phyloP scores from a whole-genome alignment of 106 monocot genomes.

The Hemerocallis citrina region DNA sequence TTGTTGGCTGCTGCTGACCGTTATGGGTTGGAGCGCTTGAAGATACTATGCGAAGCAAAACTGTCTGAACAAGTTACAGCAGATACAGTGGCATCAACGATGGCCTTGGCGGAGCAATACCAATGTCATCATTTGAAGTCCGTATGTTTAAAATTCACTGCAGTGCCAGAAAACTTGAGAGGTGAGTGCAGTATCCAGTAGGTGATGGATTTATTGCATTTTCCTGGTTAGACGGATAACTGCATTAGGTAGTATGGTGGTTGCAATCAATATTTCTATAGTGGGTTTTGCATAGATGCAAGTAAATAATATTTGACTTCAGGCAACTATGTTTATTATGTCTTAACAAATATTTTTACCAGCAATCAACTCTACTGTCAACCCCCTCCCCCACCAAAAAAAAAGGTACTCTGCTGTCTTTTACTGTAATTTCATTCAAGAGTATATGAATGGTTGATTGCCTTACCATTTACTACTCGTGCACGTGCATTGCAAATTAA shows the following conservation, averaged over 20 bases:
- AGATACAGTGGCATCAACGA: conserved; percentile 74
- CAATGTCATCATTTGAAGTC: conserved; percentile 69
- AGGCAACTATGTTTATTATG: too few relatives aligned
- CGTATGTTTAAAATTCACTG: conserved; percentile 66
- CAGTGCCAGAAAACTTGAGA: conserved; percentile 59
- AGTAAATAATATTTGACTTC: not conserved
- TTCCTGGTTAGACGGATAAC: not conserved
- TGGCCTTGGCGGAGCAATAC: conserved; percentile 84
- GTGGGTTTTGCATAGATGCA: not conserved
- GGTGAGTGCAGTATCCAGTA: conserved; percentile 25
- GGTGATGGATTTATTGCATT: not conserved
- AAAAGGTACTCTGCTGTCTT: too few relatives aligned
- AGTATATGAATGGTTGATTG: too few relatives aligned
- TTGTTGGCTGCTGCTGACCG: conserved; percentile 84
- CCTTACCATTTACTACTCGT: too few relatives aligned
- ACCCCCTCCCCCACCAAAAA: too few relatives aligned
- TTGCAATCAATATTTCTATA: not conserved
- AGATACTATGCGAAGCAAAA: conserved; percentile 64
- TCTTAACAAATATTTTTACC: too few relatives aligned
- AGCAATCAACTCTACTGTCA: too few relatives aligned
- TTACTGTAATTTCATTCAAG: too few relatives aligned
- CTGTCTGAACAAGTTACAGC: conserved; percentile 55
- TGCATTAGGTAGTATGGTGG: not conserved
- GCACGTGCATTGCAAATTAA: too few relatives aligned
- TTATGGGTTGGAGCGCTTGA: conserved; percentile 75